phyloP scores from a whole-genome alignment of 306 rosid genomes.

The Oemleria cerasiformis region DNA sequence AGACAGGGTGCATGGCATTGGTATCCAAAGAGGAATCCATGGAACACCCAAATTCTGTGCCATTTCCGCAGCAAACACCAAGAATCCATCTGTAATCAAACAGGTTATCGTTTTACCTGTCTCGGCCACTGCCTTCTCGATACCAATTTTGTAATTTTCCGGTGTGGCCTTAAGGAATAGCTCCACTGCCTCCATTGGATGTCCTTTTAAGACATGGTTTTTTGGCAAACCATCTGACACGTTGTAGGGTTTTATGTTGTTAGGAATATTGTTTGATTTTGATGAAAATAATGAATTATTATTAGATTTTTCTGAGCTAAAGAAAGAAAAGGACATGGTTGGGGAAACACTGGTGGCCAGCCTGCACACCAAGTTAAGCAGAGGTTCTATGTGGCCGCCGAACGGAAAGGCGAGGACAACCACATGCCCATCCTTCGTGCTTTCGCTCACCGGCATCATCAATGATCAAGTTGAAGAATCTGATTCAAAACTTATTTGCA shows the following conservation, averaged over 20 bases:
- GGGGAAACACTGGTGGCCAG: constrained; percentile 33
- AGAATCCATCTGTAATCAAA: constrained; percentile 17
- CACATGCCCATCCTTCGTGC: constrained; percentile 11
- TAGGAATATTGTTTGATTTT: constrained; percentile 1
- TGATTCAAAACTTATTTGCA: neutral
- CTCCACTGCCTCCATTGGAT: constrained; percentile 18
- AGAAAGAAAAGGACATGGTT: constrained; percentile 31
- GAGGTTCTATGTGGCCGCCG: constrained; percentile 23
- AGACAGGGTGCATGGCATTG: constrained; percentile 27
- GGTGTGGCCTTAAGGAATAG: constrained; percentile 34
- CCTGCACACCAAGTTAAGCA: constrained; percentile 23
- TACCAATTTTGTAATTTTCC: constrained; percentile 21
- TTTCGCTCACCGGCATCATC: neutral
- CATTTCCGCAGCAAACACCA: constrained; percentile 13
- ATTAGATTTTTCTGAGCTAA: constrained; percentile 22
- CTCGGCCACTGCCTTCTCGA: constrained; percentile 23
- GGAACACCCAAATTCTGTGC: constrained; percentile 39
- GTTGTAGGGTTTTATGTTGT: constrained; percentile 17
- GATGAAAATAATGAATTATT: constrained; percentile 6
- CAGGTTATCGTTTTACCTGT: constrained; percentile 26
- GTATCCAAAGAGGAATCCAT: constrained; percentile 46
- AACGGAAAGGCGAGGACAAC: constrained; percentile 36
- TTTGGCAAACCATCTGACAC: constrained; percentile 32
- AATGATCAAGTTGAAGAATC: neutral
- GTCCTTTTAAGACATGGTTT: constrained; percentile 9